phyloP scores from a whole-genome alignment of 371 early-diverging fungal species.

The Conidiobolus incongruus region DNA sequence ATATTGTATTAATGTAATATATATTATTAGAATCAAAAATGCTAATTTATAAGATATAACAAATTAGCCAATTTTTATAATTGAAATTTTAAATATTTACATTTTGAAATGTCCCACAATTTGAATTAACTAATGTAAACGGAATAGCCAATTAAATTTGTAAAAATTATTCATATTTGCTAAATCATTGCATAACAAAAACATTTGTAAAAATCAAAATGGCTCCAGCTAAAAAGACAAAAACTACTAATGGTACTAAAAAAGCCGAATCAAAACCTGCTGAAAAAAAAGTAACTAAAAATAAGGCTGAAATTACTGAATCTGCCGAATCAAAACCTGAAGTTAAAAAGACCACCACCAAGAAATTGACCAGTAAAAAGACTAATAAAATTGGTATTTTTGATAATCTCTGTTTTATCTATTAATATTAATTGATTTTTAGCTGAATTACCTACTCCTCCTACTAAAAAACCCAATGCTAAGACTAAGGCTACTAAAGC shows the following conservation, averaged over 20 bases:
- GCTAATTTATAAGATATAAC: no score
- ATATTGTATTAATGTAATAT: no score
- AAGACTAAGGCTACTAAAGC: not conserved
- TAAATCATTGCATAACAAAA: no score
- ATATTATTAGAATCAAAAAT: no score
- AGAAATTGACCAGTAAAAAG: not conserved
- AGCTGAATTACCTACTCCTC: not conserved
- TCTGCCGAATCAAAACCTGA: not conserved
- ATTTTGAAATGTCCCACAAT: no score
- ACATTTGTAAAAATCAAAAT: no score
- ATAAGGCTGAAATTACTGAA: not conserved
- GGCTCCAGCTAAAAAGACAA: no score
- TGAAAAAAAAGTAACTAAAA: not conserved
- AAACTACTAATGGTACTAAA: not conserved
- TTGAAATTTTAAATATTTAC: no score
- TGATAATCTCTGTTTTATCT: not conserved
- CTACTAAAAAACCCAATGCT: not conserved
- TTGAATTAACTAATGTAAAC: no score
- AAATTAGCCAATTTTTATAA: no score
- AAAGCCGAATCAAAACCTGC: not conserved
- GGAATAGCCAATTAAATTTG: no score
- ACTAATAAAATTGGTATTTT: not conserved
- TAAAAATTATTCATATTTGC: no score
- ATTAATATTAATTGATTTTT: not conserved
- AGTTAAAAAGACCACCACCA: not conserved